Conservation (phyloP, 1,139 yeast species). For the Candida tetrigidarum region DNA sequence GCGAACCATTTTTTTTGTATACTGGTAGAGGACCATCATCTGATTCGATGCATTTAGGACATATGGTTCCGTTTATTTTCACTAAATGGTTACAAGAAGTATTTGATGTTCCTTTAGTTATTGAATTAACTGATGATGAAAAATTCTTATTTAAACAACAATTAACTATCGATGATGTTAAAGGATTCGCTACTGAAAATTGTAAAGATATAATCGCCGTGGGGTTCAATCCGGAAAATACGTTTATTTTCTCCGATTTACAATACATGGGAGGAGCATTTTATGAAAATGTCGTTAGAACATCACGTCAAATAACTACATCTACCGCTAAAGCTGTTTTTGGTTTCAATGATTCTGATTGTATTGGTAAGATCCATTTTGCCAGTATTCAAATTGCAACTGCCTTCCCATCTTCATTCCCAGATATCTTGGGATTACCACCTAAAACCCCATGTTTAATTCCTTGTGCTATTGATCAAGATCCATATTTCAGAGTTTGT, state of each 20-base stretch:
- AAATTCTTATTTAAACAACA: constrained; percentile 93
- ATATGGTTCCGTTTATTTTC: constrained; percentile 93
- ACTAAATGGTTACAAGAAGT: constrained; percentile 99
- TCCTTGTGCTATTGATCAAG: constrained; percentile 99
- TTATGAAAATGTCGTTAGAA: constrained; percentile 91
- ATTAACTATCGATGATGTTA: constrained; percentile 87
- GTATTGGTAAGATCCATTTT: constrained; percentile 93
- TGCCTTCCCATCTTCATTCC: constrained; percentile 95
- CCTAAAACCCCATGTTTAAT: constrained; percentile 92
- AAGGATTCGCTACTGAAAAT: constrained; percentile 74
- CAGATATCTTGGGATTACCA: constrained; percentile 85
- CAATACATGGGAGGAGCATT: constrained; percentile 93
- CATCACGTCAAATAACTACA: constrained; percentile 94
- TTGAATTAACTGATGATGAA: constrained; percentile 97
- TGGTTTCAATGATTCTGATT: constrained; percentile 93
- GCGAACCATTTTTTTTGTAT: constrained; percentile 92
- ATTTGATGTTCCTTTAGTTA: constrained; percentile 94
- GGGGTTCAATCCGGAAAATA: constrained; percentile 93
- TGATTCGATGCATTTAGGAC: constrained; percentile 96
- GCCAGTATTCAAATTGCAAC: constrained; percentile 97
- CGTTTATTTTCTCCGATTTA: constrained; percentile 92
- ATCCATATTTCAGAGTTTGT: constrained; percentile 97
- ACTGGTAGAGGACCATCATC: constrained; percentile 99
- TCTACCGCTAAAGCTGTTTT: constrained; percentile 98
- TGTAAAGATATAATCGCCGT: constrained; percentile 94